phyloP scores from a whole-genome alignment of 305 asterid genomes.

The Plantago coronopus region DNA sequence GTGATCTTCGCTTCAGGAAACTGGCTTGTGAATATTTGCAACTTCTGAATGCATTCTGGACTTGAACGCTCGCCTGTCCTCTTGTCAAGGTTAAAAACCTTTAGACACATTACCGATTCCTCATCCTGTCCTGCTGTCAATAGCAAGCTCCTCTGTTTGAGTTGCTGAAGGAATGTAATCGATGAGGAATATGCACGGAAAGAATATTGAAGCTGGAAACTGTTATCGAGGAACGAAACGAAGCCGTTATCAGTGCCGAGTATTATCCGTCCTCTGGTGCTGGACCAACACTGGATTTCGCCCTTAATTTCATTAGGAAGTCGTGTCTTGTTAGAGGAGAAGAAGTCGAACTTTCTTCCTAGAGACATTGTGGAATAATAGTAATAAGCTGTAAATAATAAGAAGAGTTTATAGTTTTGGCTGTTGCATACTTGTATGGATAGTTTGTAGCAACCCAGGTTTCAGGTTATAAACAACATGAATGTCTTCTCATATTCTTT shows the following conservation, averaged over 20 bases:
- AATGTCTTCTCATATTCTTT: too few species aligned
- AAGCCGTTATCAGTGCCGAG: slow-evolving; percentile 69
- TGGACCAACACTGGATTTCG: slow-evolving; percentile 64
- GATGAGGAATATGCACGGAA: slow-evolving; percentile 85
- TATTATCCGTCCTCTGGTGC: slow-evolving; percentile 77
- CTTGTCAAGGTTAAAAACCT: slow-evolving; percentile 86
- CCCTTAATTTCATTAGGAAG: slow-evolving; percentile 58
- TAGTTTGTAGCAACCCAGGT: too few species aligned
- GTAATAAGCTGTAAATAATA: too few species aligned
- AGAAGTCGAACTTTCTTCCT: slow-evolving; percentile 94
- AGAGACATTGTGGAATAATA: too few species aligned
- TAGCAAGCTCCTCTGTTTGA: slow-evolving; percentile 87
- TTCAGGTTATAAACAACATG: too few species aligned
- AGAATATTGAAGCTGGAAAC: slow-evolving; percentile 63
- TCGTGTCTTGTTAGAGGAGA: slow-evolving; percentile 69
- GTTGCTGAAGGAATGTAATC: slow-evolving; percentile 83
- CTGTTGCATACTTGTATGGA: too few species aligned
- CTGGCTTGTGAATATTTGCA: slow-evolving; percentile 78
- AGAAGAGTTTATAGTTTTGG: too few species aligned
- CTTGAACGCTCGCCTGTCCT: slow-evolving; percentile 74
- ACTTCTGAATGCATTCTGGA: slow-evolving; percentile 82
- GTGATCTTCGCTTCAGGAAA: slow-evolving; percentile 95
- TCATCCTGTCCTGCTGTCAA: slow-evolving; percentile 94
- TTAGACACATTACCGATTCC: slow-evolving; percentile 60
- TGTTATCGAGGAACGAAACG: slow-evolving; percentile 77